Base-by-base conservation (phyloP, 108 stramenopile genomes). In the Licmophora abbreviata region DNA sequence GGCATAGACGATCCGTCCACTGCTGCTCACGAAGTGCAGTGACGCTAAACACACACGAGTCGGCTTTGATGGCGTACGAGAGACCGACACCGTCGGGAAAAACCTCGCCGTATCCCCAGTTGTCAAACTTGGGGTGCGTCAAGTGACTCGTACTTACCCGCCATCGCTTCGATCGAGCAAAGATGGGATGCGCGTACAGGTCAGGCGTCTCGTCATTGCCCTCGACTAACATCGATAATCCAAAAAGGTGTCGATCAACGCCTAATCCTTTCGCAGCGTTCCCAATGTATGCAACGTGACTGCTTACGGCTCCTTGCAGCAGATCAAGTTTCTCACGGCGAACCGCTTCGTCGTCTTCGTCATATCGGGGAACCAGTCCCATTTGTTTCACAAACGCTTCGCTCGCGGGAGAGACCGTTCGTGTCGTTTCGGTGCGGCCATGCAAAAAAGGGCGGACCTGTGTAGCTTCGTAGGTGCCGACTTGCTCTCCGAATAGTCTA, bases 71-170 rank as follows among this genome's bases (percentile, higher is more conserved):
- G 0, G 82, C 76, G 55, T 95, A 95, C 14, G 79, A 82, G 33
- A 92, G 59, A 12, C 93, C 93, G 10, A 95, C 77, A 20, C 93
- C 93, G 48, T 90, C 83, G 6, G 86, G 83, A 9, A 88, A 79
- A 20, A 95, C 93, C 57, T 95, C 88, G 12, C 93, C 93, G 65
- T 77, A 95, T 0, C 93, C 93, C 93, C 93, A 95, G 49, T 72
- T 73, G 29, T 84, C 81, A 51, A 95, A 82, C 18, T 69, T 64
- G 35, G 88, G 88, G 66, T 95, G 86, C 12, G 88, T 91, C 46
- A 95, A 64, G 41, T 92, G 81, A 52, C 84, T 86, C 2, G 93
- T 95, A 38, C 81, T 84, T 22, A 91, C 76, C 44, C 88, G 61
- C 93, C 93, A 95, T 43, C 71, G 80, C 67, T 92, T 95, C 29